Evolutionary conservation across 177 flowering plant genomes (phyloP).

Genomic region (Telopea speciosissima): DNA sequence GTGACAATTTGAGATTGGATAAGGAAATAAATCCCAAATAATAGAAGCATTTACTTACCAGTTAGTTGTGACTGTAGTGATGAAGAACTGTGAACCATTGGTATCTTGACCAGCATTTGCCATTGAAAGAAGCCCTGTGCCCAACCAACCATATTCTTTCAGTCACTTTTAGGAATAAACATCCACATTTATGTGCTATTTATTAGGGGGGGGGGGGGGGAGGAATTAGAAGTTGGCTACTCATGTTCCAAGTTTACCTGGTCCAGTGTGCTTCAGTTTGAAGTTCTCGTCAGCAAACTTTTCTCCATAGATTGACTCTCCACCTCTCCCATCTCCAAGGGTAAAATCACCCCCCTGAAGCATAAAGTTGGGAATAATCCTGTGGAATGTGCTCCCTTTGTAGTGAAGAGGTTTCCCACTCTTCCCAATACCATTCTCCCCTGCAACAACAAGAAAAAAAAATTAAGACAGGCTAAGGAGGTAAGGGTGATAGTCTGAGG

Average conservation of each 20-base stretch:
- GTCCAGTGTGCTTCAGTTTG: constrained; percentile 94
- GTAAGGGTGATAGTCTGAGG: too few relatives aligned
- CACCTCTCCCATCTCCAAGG: constrained; percentile 87
- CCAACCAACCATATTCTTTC: not conserved
- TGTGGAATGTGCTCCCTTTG: constrained; percentile 85
- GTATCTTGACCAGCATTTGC: constrained; percentile 94
- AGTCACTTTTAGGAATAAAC: not conserved
- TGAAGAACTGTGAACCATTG: constrained; percentile 97
- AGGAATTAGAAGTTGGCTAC: not conserved
- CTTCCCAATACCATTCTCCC: constrained; percentile 84
- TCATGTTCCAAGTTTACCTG: constrained; percentile 43
- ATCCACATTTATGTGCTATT: not conserved
- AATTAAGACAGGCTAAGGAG: not conserved
- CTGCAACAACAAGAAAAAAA: constrained; percentile 23
- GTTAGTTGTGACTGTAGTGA: constrained; percentile 91
- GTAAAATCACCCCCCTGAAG: constrained; percentile 97
- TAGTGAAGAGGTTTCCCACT: constrained; percentile 85
- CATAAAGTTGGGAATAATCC: constrained; percentile 97
- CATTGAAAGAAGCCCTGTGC: constrained; percentile 79
- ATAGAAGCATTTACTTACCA: constrained; percentile 41
- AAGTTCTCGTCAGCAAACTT: constrained; percentile 94
- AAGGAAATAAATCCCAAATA: not conserved
- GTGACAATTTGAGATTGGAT: too few relatives aligned
- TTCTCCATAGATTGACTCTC: constrained; percentile 92
- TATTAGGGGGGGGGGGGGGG: not conserved